Evolutionary conservation across 1,284 basidiomycete species (phyloP).

Genomic region (Trichosporon asahii): DNA sequence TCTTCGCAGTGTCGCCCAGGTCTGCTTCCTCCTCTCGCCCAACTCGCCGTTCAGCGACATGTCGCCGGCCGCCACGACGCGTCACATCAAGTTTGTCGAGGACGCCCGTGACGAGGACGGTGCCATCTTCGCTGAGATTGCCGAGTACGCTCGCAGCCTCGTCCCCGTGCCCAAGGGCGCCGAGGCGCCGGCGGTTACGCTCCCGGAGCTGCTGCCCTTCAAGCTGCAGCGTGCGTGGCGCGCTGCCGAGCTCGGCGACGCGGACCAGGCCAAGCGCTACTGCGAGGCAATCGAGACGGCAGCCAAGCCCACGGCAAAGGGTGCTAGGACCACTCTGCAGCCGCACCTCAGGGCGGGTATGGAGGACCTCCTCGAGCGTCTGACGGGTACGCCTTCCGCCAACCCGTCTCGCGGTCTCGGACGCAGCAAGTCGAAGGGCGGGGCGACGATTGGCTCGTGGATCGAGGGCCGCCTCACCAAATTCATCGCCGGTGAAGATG

Average conservation of each 20-base stretch:
- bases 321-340: slow-evolving; percentile 51
- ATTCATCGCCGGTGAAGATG: slow-evolving; percentile 83
- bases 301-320: slow-evolving; percentile 31
- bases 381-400: slow-evolving; percentile 71
- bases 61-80: slow-evolving; percentile 37
- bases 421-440: slow-evolving; percentile 72
- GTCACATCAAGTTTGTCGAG: slow-evolving; percentile 41
- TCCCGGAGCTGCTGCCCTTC: slow-evolving; percentile 86
- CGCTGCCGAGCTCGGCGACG: slow-evolving; percentile 75
- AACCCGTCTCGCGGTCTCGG: slow-evolving; percentile 65
- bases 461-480: slow-evolving; percentile 92
- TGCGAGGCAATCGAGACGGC: slow-evolving; percentile 83
- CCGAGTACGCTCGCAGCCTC: slow-evolving; percentile 85
- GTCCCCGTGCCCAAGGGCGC: slow-evolving; percentile 72
- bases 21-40: slow-evolving; percentile 75
- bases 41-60: slow-evolving; percentile 68
- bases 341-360: slow-evolving; percentile 69
- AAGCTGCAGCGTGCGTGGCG: slow-evolving; percentile 73
- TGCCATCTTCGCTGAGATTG: slow-evolving; percentile 83
- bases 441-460: slow-evolving; percentile 88
- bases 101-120: slow-evolving; percentile 57
- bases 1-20: slow-evolving; percentile 82
- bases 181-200: slow-evolving; percentile 68
- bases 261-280: slow-evolving; percentile 72
- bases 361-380: slow-evolving; percentile 74